Percentiles rank a stretch among this genome's conserved stretches.
Evolutionary conservation across 78 protist genomes (phyloP).

Genomic region (Speleostelium caveatum): DNA sequence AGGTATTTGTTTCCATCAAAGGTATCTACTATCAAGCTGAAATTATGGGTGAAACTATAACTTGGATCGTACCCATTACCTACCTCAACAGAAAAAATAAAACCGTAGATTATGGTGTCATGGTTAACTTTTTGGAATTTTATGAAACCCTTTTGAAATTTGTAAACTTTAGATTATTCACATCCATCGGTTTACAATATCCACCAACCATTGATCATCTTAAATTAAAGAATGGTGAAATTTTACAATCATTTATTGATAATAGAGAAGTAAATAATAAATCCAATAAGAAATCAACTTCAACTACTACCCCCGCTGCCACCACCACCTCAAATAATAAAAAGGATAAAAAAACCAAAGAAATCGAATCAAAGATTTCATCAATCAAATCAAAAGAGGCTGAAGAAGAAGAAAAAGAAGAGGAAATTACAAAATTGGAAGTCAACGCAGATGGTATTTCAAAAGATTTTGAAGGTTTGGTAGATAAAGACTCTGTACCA

Average conservation of each 20-base stretch:
- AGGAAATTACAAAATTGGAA: slow-evolving; percentile 13
- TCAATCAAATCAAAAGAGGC: slow-evolving; percentile 23
- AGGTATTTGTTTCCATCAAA: slow-evolving; percentile 96
- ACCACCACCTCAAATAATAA: not conserved
- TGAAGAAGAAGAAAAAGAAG: slow-evolving; percentile 42
- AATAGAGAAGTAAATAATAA: no score
- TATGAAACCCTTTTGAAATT: slow-evolving; percentile 89
- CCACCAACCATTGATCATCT: slow-evolving; percentile 84
- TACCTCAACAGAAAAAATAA: slow-evolving; percentile 66
- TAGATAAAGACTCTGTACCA: slow-evolving; percentile 6
- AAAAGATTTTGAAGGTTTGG: slow-evolving; percentile 43
- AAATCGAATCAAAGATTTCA: slow-evolving; percentile 15
- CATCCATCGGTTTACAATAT: slow-evolving; percentile 65
- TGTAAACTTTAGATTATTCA: slow-evolving; percentile 91
- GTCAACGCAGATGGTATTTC: slow-evolving; percentile 22
- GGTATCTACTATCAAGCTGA: slow-evolving; percentile 96
- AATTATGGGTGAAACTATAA: slow-evolving; percentile 90
- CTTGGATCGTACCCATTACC: slow-evolving; percentile 96
- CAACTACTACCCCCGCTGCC: not conserved
- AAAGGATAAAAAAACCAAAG: slow-evolving; percentile 11
- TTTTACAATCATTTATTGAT: not conserved
- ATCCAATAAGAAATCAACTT: not conserved
- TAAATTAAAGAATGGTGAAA: not conserved
- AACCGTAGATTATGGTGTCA: slow-evolving; percentile 90
- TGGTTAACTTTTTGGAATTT: slow-evolving; percentile 93